A percentile compares a stretch with the other conserved stretches of the same genome.
phyloP scores from a whole-genome alignment of 164 flowering plant genomes.

The Tinospora cordifolia region DNA sequence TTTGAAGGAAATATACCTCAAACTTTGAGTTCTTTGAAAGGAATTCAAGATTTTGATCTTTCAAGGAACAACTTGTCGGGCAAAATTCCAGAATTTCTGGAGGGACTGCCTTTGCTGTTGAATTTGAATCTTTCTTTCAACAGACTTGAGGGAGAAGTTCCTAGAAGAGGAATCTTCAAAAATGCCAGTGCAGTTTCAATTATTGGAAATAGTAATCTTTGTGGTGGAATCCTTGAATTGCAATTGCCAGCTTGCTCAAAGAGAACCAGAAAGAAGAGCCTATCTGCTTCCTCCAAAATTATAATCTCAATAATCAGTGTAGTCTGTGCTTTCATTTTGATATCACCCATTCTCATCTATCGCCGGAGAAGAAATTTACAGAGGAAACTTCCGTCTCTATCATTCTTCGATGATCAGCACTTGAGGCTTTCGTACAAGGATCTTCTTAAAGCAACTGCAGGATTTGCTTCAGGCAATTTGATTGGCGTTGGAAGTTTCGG shows the following conservation, averaged over 20 bases:
- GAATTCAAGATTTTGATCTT: slow-evolving; percentile 2
- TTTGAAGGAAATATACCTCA: slow-evolving; percentile 11
- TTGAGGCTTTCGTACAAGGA: slow-evolving; percentile 3
- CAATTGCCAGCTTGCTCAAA: neutral
- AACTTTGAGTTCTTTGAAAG: slow-evolving; percentile 2
- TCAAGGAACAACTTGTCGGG: slow-evolving; percentile 12
- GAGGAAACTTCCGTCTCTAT: neutral
- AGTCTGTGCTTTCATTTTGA: neutral
- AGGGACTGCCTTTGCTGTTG: neutral
- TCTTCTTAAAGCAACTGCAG: slow-evolving; percentile 3
- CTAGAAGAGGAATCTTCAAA: slow-evolving; percentile 4
- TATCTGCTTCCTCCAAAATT: neutral
- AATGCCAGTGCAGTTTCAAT: slow-evolving; percentile 9
- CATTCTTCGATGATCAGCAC: neutral
- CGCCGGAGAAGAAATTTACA: neutral
- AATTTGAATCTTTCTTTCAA: slow-evolving; percentile 8
- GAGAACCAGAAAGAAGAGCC: neutral
- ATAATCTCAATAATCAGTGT: neutral
- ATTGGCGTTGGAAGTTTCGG: too few relatives aligned
- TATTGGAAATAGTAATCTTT: slow-evolving; percentile 7
- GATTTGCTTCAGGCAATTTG: slow-evolving; percentile 10
- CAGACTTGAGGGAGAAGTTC: slow-evolving; percentile 11
- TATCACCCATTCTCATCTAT: neutral
- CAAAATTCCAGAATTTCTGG: slow-evolving; percentile 2
- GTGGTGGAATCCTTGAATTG: slow-evolving; percentile 5